Conservation (phyloP, 2,329 filamentous ascomycete species). For the Fusarium pseudonygamai region DNA sequence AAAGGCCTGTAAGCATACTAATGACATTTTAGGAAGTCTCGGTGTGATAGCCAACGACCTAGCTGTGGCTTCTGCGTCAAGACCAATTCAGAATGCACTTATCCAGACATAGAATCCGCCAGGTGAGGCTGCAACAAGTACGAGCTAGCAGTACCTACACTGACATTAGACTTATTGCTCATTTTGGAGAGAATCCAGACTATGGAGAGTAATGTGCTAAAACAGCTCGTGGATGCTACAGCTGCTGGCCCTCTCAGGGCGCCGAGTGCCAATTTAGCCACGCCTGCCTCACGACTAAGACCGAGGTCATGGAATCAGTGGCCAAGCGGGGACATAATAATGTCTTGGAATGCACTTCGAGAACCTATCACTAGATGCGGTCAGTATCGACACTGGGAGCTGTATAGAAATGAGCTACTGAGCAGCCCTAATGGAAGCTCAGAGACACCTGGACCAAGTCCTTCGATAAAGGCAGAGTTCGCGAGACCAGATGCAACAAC, state of each 20-base stretch:
- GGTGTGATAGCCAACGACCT: not conserved
- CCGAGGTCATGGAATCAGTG: not conserved
- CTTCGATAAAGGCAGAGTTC: not conserved
- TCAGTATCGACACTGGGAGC: not conserved
- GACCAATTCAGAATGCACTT: not conserved
- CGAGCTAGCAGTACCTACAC: too few species aligned
- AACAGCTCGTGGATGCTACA: not conserved
- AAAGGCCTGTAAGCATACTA: not conserved
- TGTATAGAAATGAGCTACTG: not conserved
- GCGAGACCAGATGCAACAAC: not conserved
- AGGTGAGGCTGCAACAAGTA: not conserved
- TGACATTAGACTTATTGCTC: accelerated
- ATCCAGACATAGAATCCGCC: not conserved
- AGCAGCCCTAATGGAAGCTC: not conserved
- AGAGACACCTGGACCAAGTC: not conserved
- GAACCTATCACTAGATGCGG: not conserved
- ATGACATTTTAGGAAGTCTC: not conserved
- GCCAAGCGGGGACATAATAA: not conserved
- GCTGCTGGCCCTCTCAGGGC: too few species aligned
- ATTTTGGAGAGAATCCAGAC: not conserved
- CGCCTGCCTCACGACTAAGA: not conserved
- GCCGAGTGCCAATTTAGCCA: too few species aligned
- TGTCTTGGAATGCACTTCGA: not conserved
- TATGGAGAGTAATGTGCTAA: not conserved
- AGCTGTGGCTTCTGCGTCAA: not conserved